phyloP scores from a whole-genome alignment of 2,329 filamentous ascomycete species.

The Cyphellophora europaea region DNA sequence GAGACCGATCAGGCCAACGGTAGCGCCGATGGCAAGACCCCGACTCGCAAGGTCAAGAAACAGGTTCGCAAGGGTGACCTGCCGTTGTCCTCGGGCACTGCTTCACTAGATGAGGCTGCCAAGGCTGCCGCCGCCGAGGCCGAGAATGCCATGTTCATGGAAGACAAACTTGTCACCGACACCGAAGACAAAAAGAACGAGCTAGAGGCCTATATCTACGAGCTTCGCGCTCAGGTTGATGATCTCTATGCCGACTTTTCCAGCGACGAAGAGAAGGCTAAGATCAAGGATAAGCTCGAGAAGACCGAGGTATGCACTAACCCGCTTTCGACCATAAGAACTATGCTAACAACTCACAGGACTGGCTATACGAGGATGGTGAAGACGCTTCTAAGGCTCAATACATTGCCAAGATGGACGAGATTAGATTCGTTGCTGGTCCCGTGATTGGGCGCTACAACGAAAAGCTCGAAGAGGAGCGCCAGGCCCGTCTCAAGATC shows the following conservation, averaged over 20 bases:
- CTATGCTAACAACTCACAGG: constrained; percentile 44
- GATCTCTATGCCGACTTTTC: constrained; percentile 83
- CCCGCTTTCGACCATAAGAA: neutral
- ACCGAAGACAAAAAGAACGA: constrained; percentile 99
- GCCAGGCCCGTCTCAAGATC: constrained; percentile 57
- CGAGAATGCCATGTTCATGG: constrained; percentile 87
- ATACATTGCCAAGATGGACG: constrained; percentile 91
- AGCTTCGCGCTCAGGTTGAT: constrained; percentile 89
- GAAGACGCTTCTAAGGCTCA: constrained; percentile 89
- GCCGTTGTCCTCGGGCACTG: constrained; percentile 73
- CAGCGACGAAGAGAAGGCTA: constrained; percentile 84
- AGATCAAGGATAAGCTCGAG: constrained; percentile 74
- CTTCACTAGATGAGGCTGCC: constrained; percentile 60
- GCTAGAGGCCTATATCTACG: constrained; percentile 95
- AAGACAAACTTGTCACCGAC: constrained; percentile 96
- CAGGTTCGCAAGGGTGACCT: constrained; percentile 96
- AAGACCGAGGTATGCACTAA: constrained; percentile 64
- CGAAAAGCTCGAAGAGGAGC: constrained; percentile 85
- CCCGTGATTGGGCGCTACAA: constrained; percentile 91
- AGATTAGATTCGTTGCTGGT: constrained; percentile 82
- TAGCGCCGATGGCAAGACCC: constrained; percentile 60
- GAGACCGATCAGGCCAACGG: constrained; percentile 62
- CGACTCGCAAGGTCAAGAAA: constrained; percentile 98
- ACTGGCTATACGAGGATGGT: constrained; percentile 97
- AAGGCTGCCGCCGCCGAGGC: constrained; percentile 67